phyloP scores from a whole-genome alignment of 345 rosid genomes.

The Eucalyptus grandis region DNA sequence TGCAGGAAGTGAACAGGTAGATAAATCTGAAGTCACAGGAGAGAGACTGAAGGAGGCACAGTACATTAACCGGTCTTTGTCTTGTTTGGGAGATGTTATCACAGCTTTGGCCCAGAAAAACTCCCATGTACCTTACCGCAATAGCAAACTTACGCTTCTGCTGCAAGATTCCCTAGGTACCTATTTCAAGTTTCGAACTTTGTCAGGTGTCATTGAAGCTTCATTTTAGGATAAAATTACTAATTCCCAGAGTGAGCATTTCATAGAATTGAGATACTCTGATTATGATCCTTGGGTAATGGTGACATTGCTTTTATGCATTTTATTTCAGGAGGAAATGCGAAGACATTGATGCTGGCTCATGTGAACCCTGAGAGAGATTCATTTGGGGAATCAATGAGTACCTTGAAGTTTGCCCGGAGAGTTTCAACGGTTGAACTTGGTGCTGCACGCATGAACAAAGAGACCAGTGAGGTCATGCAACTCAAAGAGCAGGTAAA shows the following conservation, averaged over 20 bases:
- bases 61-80: slow-evolving; percentile 80
- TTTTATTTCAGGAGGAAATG: slow-evolving; percentile 55
- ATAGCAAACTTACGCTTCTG: slow-evolving; percentile 93
- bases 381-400: slow-evolving; percentile 69
- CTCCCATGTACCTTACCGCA: slow-evolving; percentile 82
- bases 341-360: slow-evolving; percentile 90
- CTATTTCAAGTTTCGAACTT: not conserved
- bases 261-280: not conserved
- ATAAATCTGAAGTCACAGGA: slow-evolving; percentile 89
- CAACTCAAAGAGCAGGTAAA: slow-evolving; percentile 76
- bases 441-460: slow-evolving; percentile 71
- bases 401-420: slow-evolving; percentile 87
- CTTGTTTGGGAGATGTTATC: slow-evolving; percentile 91
- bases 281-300: not conserved
- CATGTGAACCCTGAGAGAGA: slow-evolving; percentile 85
- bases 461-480: slow-evolving; percentile 68
- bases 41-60: slow-evolving; percentile 89
- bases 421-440: slow-evolving; percentile 83
- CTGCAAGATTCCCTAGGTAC: slow-evolving; percentile 88
- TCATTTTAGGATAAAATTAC: not conserved
- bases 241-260: not conserved
- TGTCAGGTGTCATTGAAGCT: not conserved
- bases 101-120: slow-evolving; percentile 82
- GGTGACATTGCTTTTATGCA: not conserved
- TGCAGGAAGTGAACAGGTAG: slow-evolving; percentile 94